phyloP scores from a whole-genome alignment of 768 basidiomycete genomes.

The Serpula lacrymans region DNA sequence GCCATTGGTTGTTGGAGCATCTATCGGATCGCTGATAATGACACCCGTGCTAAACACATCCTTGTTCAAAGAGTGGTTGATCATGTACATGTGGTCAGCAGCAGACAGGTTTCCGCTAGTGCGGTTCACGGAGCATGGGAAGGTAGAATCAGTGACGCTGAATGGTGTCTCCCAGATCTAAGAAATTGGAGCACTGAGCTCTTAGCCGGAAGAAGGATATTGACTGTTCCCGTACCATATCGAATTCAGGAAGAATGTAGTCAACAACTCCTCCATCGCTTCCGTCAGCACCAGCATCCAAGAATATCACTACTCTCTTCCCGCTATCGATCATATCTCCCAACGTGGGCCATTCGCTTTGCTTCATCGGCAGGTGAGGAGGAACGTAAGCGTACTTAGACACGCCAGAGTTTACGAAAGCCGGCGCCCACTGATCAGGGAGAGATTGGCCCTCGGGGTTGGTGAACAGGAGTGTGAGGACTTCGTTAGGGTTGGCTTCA shows the following conservation, averaged over 20 bases:
- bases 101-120: conserved; percentile 45
- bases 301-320: conserved; percentile 59
- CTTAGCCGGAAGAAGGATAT: no score
- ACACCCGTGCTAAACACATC: conserved; percentile 28
- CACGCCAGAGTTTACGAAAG: conserved; percentile 49
- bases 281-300: conserved; percentile 46
- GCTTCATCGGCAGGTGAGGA: conserved; percentile 38
- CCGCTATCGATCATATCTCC: conserved; percentile 58
- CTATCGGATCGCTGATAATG: conserved; percentile 23
- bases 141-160: conserved; percentile 43
- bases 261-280: conserved; percentile 35
- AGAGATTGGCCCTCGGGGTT: conserved; percentile 58
- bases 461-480: conserved; percentile 63
- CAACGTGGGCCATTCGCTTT: conserved; percentile 60
- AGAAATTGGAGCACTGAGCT: no score
- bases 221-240: conserved; percentile 52
- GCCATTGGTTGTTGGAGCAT: conserved; percentile 27
- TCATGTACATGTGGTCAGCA: conserved; percentile 53
- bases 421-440: conserved; percentile 45
- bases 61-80: conserved; percentile 56
- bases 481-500: conserved; percentile 60
- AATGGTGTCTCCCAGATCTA: conserved; percentile 62
- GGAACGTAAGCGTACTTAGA: conserved; percentile 46
- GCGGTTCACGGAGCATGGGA: conserved; percentile 54
- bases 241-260: conserved; percentile 56